Conservation (phyloP, 345 rosid genomes). For the Populus alba region DNA sequence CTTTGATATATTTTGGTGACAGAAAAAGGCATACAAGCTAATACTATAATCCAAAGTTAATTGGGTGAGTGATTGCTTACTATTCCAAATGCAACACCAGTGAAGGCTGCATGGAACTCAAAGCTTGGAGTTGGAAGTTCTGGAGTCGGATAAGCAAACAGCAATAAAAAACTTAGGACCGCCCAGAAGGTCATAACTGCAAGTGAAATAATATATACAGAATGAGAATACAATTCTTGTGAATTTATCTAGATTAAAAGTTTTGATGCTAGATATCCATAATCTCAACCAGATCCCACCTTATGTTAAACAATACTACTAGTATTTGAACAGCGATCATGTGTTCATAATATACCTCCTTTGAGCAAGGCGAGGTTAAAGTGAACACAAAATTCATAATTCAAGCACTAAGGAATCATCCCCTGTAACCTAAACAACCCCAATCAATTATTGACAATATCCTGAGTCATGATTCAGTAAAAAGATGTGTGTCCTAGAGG, state of each 20-base stretch:
- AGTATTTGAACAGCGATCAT: background rate
- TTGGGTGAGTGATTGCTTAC: slow-evolving; percentile 45
- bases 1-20: background rate
- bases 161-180: slow-evolving; percentile 74
- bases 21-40: background rate
- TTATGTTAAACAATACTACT: background rate
- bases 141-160: slow-evolving; percentile 96
- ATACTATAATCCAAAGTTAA: background rate
- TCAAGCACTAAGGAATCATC: background rate
- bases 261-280: background rate
- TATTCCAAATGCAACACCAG: slow-evolving; percentile 88
- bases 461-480: background rate
- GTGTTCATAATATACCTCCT: background rate
- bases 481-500: background rate
- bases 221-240: slow-evolving; percentile 5
- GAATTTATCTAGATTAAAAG: background rate
- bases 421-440: background rate
- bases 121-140: slow-evolving; percentile 93
- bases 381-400: background rate
- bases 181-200: slow-evolving; percentile 92
- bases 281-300: slow-evolving; percentile 11
- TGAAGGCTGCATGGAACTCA: slow-evolving; percentile 88
- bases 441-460: background rate
- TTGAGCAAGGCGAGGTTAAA: background rate
- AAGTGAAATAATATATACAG: slow-evolving; percentile 13